Evolutionary conservation across 306 rosid species (phyloP), one percentile per base, ranked within the genome.

Genomic region (Cicer pinnatifidum): DNA sequence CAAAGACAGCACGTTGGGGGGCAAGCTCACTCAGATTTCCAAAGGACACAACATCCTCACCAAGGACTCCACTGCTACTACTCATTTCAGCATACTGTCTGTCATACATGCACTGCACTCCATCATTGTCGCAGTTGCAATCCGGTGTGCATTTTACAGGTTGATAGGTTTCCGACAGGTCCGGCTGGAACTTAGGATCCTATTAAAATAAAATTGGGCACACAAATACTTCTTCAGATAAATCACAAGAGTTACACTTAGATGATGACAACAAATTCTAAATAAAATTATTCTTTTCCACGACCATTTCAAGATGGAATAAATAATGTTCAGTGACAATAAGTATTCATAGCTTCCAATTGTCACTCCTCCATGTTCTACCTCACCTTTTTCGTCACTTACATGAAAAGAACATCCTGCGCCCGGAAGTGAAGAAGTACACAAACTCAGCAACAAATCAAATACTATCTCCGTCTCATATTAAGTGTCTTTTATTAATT

Each of bases 71-170:
- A 52, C 91, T 91, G 77, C 92, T 95, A 53, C 83, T 75, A 78
- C 99, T 95, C 97, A 87, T 81, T 85, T 95, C 99, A 40, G 99
- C 99, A 75, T 95, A 95, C 64, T 86, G 96, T 82, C 99, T 91
- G 45, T 95, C 93, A 20, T 95, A 95, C 46, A 82, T 74, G 69
- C 99, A 95, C 68, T 87, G 91, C 53, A 11, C 84, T 63, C 56
- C 86, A 8, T 87, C 84, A 68, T 5, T 48, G 63, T 91, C 93
- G 74, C 99, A 95, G 70, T 52, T 83, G 83, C 99, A 95, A 73
- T 85, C 87, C 57, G 60, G 56, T n/a, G 82, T 87, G 88, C 99
- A 95, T 73, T 90, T 86, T 67, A 88, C 76, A 69, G 97, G 88
- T 60, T 82, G 82, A 84, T 91, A 95, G 54, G 97, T 87, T 78